These are phyloP conservation scores for Nannochloropsis granulata DNA, from an alignment of 108 stramenopile genomes.

Conservation along the genomic window DNA sequence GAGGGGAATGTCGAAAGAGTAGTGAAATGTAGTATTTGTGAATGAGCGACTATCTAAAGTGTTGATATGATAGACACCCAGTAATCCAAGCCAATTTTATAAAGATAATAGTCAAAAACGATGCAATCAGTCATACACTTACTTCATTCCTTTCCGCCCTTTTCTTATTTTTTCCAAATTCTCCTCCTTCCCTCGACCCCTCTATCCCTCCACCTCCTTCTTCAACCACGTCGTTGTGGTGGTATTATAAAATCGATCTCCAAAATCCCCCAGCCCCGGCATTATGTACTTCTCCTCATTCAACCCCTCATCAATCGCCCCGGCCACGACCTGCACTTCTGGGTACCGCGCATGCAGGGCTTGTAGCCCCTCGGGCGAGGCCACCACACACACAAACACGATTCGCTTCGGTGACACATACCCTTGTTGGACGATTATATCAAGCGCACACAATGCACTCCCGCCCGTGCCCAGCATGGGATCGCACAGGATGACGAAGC, in stretches of 20 bases:
- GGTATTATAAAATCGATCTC: slow-evolving; percentile 57
- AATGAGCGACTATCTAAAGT: no score
- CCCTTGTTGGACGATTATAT: slow-evolving; percentile 44
- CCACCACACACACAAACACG: slow-evolving; percentile 85
- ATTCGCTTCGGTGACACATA: slow-evolving; percentile 49
- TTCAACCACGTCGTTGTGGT: background rate
- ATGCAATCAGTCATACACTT: no score
- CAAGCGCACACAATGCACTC: slow-evolving; percentile 61
- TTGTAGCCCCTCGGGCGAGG: slow-evolving; percentile 80
- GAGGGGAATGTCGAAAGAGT: no score
- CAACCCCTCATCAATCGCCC: slow-evolving; percentile 65
- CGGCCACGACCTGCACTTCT: slow-evolving; percentile 63
- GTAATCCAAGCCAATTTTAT: no score
- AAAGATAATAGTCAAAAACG: no score
- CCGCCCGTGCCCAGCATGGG: slow-evolving; percentile 99
- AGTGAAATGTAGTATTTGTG: no score
- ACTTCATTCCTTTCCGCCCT: no score
- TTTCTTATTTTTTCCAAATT: background rate
- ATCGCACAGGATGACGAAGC: slow-evolving; percentile 68
- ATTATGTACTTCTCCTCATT: slow-evolving; percentile 89
- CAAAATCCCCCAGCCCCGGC: slow-evolving; percentile 95
- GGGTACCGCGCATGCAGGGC: slow-evolving; percentile 44
- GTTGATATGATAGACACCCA: no score
- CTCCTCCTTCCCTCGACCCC: background rate
- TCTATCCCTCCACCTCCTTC: background rate